Evolutionary conservation across 352 stramenopile species (phyloP).

Genomic region (Pythium brachiatum): DNA sequence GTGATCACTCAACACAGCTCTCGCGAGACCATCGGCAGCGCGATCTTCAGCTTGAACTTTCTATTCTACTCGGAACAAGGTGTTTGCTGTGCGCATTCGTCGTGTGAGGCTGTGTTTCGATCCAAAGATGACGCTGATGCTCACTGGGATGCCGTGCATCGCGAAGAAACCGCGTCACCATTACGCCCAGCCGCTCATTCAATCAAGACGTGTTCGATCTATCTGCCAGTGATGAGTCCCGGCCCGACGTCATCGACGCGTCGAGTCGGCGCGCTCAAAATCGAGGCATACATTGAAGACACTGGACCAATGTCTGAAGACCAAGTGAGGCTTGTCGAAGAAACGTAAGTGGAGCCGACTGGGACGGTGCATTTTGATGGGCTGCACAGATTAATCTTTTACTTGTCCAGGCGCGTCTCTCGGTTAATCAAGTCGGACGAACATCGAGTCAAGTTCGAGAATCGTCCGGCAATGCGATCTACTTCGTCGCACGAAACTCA

Average conservation of each 20-base stretch:
- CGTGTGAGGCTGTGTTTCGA: constrained; percentile 37
- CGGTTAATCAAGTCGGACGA: not conserved
- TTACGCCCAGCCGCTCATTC: not conserved
- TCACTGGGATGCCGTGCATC: constrained; percentile 44
- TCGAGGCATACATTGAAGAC: constrained; percentile 27
- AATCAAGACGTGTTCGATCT: constrained; percentile 59
- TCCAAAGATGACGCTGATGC: constrained; percentile 23
- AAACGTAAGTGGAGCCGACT: constrained; percentile 16
- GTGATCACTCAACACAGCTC: constrained; percentile 7
- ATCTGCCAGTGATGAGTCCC: constrained; percentile 43
- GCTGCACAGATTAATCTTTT: not conserved
- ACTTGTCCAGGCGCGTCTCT: constrained; percentile 7
- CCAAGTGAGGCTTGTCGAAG: constrained; percentile 14
- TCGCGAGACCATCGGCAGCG: constrained; percentile 28
- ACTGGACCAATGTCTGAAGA: constrained; percentile 17
- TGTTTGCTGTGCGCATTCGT: constrained; percentile 37
- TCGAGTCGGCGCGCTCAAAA: constrained; percentile 17
- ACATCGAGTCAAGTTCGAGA: constrained; percentile 1
- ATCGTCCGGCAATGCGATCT: not conserved
- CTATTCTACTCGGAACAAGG: constrained; percentile 60
- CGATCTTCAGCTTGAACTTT: constrained; percentile 74
- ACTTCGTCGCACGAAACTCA: not conserved
- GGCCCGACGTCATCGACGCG: not conserved
- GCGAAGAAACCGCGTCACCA: not conserved
- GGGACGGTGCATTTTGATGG: not conserved